Conservation (phyloP, 1,139 yeast species). For the Pichia sp. region DNA sequence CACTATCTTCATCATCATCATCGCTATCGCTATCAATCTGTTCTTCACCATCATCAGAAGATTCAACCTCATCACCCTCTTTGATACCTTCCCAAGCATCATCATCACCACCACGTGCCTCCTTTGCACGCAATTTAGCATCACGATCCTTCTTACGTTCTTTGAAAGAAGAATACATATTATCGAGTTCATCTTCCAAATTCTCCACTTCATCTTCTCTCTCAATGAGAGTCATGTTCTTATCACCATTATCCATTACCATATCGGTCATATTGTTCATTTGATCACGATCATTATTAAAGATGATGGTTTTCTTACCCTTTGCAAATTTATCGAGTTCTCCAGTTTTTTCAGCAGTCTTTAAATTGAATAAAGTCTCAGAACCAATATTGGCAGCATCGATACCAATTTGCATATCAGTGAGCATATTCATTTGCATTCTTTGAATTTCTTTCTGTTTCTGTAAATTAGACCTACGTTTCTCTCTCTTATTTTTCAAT, state of each 20-base stretch:
- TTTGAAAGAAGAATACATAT: constrained; percentile 72
- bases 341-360: constrained; percentile 81
- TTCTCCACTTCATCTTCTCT: constrained; percentile 56
- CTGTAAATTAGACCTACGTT: constrained; percentile 70
- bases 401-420: constrained; percentile 87
- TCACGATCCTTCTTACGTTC: constrained; percentile 70
- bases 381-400: constrained; percentile 85
- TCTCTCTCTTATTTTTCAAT: constrained; percentile 66
- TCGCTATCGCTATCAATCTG: constrained; percentile 35
- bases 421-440: constrained; percentile 94
- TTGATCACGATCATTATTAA: constrained; percentile 36
- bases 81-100: constrained; percentile 81
- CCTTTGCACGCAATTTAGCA: constrained; percentile 73
- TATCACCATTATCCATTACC: constrained; percentile 33
- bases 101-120: constrained; percentile 71
- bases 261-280: constrained; percentile 38
- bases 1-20: constrained; percentile 33
- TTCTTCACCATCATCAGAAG: constrained; percentile 36
- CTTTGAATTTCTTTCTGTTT: constrained; percentile 86
- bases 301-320: constrained; percentile 79
- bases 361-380: constrained; percentile 75
- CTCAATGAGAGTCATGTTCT: constrained; percentile 27
- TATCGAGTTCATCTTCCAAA: constrained; percentile 73
- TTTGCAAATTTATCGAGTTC: constrained; percentile 62
- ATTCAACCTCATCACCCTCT: constrained; percentile 34